A percentile compares a stretch with the other conserved stretches of the same genome.
Conservation (phyloP, 768 basidiomycete genomes). For the Pholiota molesta region DNA sequence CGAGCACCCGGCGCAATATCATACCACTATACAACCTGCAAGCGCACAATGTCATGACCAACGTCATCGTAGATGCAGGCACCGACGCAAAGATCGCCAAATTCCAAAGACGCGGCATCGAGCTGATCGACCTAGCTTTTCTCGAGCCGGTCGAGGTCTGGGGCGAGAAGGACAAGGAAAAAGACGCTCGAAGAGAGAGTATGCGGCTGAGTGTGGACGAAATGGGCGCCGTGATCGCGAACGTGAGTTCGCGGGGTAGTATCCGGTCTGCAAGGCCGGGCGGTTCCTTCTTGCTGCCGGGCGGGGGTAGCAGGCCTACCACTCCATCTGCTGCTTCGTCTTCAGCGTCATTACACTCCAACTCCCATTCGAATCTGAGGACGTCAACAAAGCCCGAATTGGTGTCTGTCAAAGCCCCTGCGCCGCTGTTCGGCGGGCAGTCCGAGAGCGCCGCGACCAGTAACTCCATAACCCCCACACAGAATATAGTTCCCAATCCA, state of each 20-base stretch:
- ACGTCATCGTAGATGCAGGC: slow-evolving; percentile 84
- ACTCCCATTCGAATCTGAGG: slow-evolving; percentile 16
- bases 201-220: slow-evolving; percentile 36
- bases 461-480: slow-evolving; percentile 19
- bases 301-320: slow-evolving; percentile 18
- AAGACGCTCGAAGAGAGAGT: slow-evolving; percentile 27
- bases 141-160: slow-evolving; percentile 83
- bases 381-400: slow-evolving; percentile 1
- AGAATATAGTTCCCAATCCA: slow-evolving; percentile 30
- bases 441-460: slow-evolving; percentile 21
- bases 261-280: slow-evolving; percentile 16
- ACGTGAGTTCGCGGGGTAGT: slow-evolving; percentile 12
- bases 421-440: slow-evolving; percentile 6
- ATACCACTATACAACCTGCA: slow-evolving; percentile 87
- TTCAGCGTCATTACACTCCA: slow-evolving; percentile 29
- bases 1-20: slow-evolving; percentile 47
- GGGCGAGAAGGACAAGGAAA: slow-evolving; percentile 37
- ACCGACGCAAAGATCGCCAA: slow-evolving; percentile 86
- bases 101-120: slow-evolving; percentile 72
- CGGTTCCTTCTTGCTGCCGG: slow-evolving; percentile 22
- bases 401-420: background rate
- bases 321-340: slow-evolving; percentile 31
- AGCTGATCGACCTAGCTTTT: slow-evolving; percentile 76
- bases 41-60: slow-evolving; percentile 87
- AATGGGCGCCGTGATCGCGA: slow-evolving; percentile 26